phyloP scores from a whole-genome alignment of 495 filamentous ascomycete species.

The Evernia prunastri region DNA sequence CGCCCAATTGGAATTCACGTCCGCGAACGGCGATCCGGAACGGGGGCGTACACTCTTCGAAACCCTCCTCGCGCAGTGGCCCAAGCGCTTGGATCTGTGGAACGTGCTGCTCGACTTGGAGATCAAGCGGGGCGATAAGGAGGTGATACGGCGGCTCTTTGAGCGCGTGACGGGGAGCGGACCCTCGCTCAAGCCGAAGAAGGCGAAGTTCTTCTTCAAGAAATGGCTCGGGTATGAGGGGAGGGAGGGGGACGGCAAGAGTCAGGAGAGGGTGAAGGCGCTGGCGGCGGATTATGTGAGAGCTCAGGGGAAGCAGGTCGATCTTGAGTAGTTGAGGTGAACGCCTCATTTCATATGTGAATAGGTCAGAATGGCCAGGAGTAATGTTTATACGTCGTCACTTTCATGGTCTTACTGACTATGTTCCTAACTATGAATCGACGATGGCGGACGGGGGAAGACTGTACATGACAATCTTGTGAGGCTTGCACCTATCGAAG shows the following conservation, averaged over 20 bases:
- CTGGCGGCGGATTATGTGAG: constrained; percentile 65
- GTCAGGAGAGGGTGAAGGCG: constrained; percentile 62
- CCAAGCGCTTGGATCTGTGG: constrained; percentile 86
- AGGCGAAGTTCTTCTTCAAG: constrained; percentile 76
- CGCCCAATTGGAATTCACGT: constrained; percentile 83
- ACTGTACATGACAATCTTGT: neutral
- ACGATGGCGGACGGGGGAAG: neutral
- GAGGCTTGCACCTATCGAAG: neutral
- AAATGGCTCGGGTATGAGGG: constrained; percentile 78
- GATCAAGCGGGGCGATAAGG: constrained; percentile 55
- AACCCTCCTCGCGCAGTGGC: constrained; percentile 72
- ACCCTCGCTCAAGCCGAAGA: constrained; percentile 57
- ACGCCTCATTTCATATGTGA: neutral
- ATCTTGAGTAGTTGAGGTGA: constrained; percentile 13
- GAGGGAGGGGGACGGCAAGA: constrained; percentile 63
- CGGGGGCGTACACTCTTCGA: constrained; percentile 93
- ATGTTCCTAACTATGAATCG: no score
- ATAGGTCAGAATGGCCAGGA: neutral
- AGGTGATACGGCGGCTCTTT: constrained; percentile 66
- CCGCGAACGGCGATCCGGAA: constrained; percentile 75
- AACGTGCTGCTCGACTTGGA: constrained; percentile 86
- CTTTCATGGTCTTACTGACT: no score
- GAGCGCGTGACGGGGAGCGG: constrained; percentile 55
- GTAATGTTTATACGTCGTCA: no score
- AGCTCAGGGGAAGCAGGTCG: constrained; percentile 45